Evolutionary conservation across 2,329 filamentous ascomycete genomes (phyloP).

Genomic region (Fusarium fujikuroi): DNA sequence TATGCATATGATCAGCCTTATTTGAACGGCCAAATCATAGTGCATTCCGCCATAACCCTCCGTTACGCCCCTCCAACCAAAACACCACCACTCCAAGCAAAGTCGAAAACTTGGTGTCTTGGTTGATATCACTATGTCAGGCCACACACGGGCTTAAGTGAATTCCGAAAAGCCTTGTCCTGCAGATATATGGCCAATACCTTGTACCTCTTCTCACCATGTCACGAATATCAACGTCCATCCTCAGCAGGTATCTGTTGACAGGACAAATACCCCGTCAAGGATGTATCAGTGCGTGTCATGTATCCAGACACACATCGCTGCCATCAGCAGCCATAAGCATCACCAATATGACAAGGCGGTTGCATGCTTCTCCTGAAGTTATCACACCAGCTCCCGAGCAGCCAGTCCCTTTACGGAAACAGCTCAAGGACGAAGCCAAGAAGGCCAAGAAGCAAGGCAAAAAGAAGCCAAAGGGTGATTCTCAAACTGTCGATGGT

Average conservation of each 20-base stretch:
- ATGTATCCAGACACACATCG: constrained; percentile 25
- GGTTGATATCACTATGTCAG: background rate
- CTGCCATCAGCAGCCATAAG: constrained; percentile 20
- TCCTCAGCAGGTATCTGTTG: constrained; percentile 62
- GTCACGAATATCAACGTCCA: constrained; percentile 56
- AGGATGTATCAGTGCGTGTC: constrained; percentile 53
- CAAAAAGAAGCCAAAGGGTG: constrained; percentile 58
- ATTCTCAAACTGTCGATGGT: constrained; percentile 65
- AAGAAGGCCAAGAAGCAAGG: constrained; percentile 76
- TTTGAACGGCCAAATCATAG: constrained; percentile 2
- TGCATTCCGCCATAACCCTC: constrained; percentile 11
- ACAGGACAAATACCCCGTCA: constrained; percentile 55
- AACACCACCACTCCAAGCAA: background rate
- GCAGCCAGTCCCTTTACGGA: constrained; percentile 67
- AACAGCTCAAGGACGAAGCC: constrained; percentile 76
- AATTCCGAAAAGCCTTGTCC: background rate
- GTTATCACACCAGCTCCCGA: constrained; percentile 32
- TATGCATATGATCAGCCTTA: background rate
- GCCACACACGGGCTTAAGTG: background rate
- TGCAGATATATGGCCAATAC: background rate
- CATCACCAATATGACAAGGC: constrained; percentile 33
- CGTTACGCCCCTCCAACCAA: background rate
- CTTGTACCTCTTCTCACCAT: constrained; percentile 45
- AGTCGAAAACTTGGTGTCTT: background rate
- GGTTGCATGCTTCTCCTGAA: constrained; percentile 48